Evolutionary conservation across 2,329 filamentous ascomycete genomes (phyloP), one percentile per base, ranked within the genome.

Genomic region (Aspergillus novofumigatus): DNA sequence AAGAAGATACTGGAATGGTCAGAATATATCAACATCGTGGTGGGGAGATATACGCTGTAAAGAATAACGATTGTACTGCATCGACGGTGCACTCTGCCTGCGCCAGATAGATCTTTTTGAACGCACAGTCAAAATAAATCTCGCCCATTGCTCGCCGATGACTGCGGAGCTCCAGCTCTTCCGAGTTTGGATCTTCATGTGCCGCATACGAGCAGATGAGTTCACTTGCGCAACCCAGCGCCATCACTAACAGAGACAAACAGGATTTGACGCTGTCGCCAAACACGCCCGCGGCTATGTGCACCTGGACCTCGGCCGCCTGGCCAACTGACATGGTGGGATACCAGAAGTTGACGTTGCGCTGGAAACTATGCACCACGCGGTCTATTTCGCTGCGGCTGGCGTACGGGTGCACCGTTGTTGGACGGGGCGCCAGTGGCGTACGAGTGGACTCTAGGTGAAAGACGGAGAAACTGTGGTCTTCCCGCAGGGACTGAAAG

Each of bases 261-360:
- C 80, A 82, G 1, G 70, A 72, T 2, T 72, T 65, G 0, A 74
- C 68, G 3, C 65, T 70, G 38, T 77, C 69, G 3, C 78, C 75
- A 3, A 75, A 68, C 6, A 71, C 69, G 0, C 73, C 75, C 0
- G 61, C 63, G 3, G 68, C 57, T 1, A 81, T 65, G 2, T 69
- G 68, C 0, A 54, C 49, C 6, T 74, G 68, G 4, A 77, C 65
- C 23, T 61, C 63, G 1, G 69, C 60, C 0, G 80, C 63, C 26
- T 77, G 78, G 0, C 60, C 57, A 47, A 71, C 72, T 0, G 79
- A 78, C 69, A 81, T 75, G 5, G 78, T 80, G 0, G 80, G 81
- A 55, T 82, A 83, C 78, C 79, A 83, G 50, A 81, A 82, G 64
- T 83, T 83, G 45, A 82, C 69, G 35, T 74, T 77, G 2, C 68